A percentile compares a stretch with the other conserved stretches of the same genome.
Conservation (phyloP, 208 protist genomes). For the Leishmania amazonensis region DNA sequence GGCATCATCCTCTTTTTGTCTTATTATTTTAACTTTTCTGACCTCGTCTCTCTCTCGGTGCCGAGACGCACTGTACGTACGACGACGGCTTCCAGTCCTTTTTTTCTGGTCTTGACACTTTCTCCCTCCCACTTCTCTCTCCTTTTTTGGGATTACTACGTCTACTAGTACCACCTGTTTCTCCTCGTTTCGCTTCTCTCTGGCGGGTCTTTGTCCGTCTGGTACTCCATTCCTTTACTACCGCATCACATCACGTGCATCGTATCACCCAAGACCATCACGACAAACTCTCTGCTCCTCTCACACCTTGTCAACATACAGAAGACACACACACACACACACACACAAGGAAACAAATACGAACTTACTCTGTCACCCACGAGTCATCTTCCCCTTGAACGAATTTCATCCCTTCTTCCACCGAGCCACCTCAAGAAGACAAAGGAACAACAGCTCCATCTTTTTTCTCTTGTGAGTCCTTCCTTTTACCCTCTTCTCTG, state of each 20-base stretch:
- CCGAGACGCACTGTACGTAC: background rate
- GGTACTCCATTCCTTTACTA: background rate
- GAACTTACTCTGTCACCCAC: background rate
- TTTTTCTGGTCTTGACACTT: background rate
- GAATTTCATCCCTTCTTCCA: background rate
- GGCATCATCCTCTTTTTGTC: background rate
- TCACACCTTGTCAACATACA: background rate
- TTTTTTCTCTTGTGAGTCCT: background rate
- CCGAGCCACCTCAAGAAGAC: background rate
- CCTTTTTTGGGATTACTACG: background rate
- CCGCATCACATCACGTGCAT: background rate
- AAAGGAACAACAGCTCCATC: background rate
- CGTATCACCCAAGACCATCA: background rate
- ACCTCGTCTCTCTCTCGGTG: background rate
- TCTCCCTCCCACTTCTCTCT: background rate
- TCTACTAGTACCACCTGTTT: background rate
- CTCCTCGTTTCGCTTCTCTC: background rate
- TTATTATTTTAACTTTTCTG: background rate
- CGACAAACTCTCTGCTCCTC: background rate
- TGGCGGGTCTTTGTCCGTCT: background rate
- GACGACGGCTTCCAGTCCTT: background rate
- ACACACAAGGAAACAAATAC: background rate
- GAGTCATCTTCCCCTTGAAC: background rate
- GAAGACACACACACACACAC: background rate
- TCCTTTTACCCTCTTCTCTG: background rate